A percentile compares a stretch with the other conserved stretches of the same genome.
phyloP scores from a whole-genome alignment of 805 yeast species.

The Starmerella bombicola region DNA sequence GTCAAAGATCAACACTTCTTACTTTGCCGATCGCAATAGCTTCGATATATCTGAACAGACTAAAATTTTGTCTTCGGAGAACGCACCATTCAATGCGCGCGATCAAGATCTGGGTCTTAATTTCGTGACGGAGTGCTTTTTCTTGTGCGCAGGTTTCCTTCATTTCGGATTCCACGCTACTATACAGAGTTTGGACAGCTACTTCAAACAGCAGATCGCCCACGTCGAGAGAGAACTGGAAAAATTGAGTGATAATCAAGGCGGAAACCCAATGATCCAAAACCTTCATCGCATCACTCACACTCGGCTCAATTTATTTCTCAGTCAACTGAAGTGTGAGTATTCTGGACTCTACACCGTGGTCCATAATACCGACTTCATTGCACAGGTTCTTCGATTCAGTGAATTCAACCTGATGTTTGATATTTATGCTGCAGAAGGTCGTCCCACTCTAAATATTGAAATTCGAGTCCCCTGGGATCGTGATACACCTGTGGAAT shows the following conservation, averaged over 20 bases:
- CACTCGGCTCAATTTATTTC: background rate
- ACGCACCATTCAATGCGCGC: conserved; percentile 37
- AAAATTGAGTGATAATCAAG: conserved; percentile 6
- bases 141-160: conserved; percentile 58
- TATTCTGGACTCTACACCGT: conserved; percentile 48
- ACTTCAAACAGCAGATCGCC: conserved; percentile 38
- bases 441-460: conserved; percentile 4
- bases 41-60: conserved; percentile 71
- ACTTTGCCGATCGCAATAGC: conserved; percentile 42
- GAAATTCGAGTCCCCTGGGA: conserved; percentile 25
- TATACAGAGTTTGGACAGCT: conserved; percentile 39
- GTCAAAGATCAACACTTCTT: conserved; percentile 64
- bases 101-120: conserved; percentile 40
- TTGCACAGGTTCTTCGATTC: conserved; percentile 61
- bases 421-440: conserved; percentile 35
- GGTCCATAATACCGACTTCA: conserved; percentile 44
- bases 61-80: conserved; percentile 60
- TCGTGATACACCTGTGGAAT: conserved; percentile 53
- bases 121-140: conserved; percentile 87
- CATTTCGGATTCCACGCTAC: conserved; percentile 87
- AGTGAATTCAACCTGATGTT: conserved; percentile 64
- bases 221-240: conserved; percentile 26
- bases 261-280: background rate
- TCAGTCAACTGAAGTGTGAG: conserved; percentile 8
- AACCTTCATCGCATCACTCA: background rate